Percentiles rank a stretch among this genome's conserved stretches.
These are phyloP conservation scores for Rhododendron ovatum DNA, from an alignment of 148 eudicot genomes.

Conservation along the genomic window DNA sequence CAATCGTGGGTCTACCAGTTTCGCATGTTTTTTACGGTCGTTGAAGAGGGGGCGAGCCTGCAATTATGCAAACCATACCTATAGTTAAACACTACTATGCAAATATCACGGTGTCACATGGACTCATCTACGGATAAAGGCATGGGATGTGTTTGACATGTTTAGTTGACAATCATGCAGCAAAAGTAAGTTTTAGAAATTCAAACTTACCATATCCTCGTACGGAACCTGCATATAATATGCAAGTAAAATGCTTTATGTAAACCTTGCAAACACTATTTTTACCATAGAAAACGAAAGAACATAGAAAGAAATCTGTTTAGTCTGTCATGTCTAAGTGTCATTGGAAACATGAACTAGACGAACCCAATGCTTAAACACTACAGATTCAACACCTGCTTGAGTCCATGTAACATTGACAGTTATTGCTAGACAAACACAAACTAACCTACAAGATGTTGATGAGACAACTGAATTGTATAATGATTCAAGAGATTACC, in stretches of 20 bases:
- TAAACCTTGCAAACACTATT: not conserved
- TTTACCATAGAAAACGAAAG: not conserved
- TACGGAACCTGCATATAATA: not conserved
- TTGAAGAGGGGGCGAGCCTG: slow-evolving; percentile 26
- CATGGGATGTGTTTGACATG: not conserved
- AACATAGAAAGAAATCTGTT: not conserved
- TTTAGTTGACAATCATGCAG: not conserved
- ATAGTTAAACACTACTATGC: not conserved
- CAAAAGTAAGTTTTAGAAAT: not conserved
- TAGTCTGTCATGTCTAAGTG: not conserved
- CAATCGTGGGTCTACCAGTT: slow-evolving; percentile 17
- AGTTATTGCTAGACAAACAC: not conserved
- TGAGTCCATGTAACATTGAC: not conserved
- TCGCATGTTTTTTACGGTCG: slow-evolving; percentile 11
- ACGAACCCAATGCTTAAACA: not conserved
- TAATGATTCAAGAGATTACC: slow-evolving; percentile 11
- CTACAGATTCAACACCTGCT: not conserved
- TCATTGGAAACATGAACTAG: not conserved
- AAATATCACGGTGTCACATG: not conserved
- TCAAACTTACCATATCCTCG: not conserved
- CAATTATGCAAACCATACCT: not conserved
- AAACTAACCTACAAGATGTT: not conserved
- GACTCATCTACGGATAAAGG: not conserved
- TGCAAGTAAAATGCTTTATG: not conserved
- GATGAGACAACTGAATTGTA: not conserved